These are phyloP conservation scores for Hypoxylon intermedium DNA, from an alignment of 495 filamentous ascomycete species.

Conservation along the genomic window DNA sequence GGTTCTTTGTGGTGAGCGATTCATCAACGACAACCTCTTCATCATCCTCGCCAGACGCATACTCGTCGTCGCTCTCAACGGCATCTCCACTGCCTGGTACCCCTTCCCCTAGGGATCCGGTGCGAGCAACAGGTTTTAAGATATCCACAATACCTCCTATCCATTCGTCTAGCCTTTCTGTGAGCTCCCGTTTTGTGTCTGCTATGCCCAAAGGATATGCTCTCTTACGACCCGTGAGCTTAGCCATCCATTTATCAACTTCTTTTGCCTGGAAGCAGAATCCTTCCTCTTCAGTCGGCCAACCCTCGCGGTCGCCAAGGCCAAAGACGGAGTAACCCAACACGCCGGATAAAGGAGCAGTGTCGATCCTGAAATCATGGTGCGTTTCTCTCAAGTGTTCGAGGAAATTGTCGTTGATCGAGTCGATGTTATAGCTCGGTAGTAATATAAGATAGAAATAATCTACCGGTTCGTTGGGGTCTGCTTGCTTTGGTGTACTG, in stretches of 20 bases:
- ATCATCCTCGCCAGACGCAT: slow-evolving; percentile 61
- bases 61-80: slow-evolving; percentile 82
- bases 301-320: slow-evolving; percentile 87
- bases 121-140: slow-evolving; percentile 64
- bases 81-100: slow-evolving; percentile 81
- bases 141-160: slow-evolving; percentile 73
- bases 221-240: slow-evolving; percentile 77
- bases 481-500: slow-evolving; percentile 60
- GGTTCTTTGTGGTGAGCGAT: slow-evolving; percentile 43
- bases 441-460: slow-evolving; percentile 84
- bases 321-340: slow-evolving; percentile 93
- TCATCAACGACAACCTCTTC: slow-evolving; percentile 62
- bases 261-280: slow-evolving; percentile 91
- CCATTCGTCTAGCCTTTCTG: slow-evolving; percentile 76
- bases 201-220: slow-evolving; percentile 87
- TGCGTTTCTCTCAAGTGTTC: slow-evolving; percentile 88
- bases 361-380: slow-evolving; percentile 94
- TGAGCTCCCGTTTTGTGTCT: slow-evolving; percentile 77
- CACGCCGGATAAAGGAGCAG: slow-evolving; percentile 75
- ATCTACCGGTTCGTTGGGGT: slow-evolving; percentile 48
- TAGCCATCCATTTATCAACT: slow-evolving; percentile 94
- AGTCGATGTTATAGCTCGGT: slow-evolving; percentile 92
- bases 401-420: slow-evolving; percentile 79
- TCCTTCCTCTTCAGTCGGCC: slow-evolving; percentile 87
- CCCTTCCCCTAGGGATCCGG: slow-evolving; percentile 77